phyloP scores from a whole-genome alignment of 2,329 filamentous ascomycete genomes.

The Peltaster fructicola region DNA sequence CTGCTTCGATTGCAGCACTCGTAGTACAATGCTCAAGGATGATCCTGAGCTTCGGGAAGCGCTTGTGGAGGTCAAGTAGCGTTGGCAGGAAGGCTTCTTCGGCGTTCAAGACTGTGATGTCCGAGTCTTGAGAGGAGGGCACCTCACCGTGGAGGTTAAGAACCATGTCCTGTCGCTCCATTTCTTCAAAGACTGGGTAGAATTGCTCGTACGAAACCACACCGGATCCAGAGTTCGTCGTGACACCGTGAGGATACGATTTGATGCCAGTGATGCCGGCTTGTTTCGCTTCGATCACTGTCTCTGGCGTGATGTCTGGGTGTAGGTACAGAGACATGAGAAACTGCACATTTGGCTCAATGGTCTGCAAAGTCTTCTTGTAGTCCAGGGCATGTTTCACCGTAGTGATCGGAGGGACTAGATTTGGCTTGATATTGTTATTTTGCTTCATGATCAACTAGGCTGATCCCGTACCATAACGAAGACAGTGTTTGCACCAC shows the following conservation, averaged over 20 bases:
- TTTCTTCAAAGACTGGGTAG: slow-evolving; percentile 68
- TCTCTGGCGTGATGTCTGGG: slow-evolving; percentile 29
- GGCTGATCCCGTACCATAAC: slow-evolving; percentile 28
- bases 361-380: slow-evolving; percentile 23
- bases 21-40: slow-evolving; percentile 77
- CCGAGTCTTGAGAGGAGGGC: slow-evolving; percentile 31
- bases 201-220: slow-evolving; percentile 54
- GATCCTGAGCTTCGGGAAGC: slow-evolving; percentile 53
- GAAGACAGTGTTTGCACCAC: slow-evolving; percentile 36
- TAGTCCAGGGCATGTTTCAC: slow-evolving; percentile 30
- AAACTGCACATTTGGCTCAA: slow-evolving; percentile 32
- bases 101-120: slow-evolving; percentile 39
- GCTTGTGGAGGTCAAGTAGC: slow-evolving; percentile 50
- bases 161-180: slow-evolving; percentile 70
- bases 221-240: slow-evolving; percentile 45
- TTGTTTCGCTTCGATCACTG: slow-evolving; percentile 52
- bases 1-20: slow-evolving; percentile 59
- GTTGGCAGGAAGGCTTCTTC: slow-evolving; percentile 69
- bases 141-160: slow-evolving; percentile 88
- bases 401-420: slow-evolving; percentile 32
- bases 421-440: slow-evolving; percentile 24
- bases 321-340: slow-evolving; percentile 36
- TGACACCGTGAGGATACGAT: slow-evolving; percentile 43
- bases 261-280: slow-evolving; percentile 59
- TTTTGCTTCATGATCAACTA: slow-evolving; percentile 1